phyloP scores from a whole-genome alignment of 164 flowering plant species.

The Vitis rupestris region DNA sequence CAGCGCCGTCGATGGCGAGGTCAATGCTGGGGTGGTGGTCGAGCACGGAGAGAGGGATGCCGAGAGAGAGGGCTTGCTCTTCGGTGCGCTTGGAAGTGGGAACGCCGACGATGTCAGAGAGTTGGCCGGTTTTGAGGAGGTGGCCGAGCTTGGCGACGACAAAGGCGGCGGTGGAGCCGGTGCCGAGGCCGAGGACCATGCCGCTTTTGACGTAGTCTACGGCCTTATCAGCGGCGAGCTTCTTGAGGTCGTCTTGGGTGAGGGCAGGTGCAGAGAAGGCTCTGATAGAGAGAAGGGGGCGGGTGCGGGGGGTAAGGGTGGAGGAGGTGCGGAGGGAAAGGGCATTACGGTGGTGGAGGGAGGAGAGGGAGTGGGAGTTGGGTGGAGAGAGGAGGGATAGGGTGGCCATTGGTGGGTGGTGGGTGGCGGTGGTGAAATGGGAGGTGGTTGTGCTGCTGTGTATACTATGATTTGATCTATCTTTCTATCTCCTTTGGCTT shows the following conservation, averaged over 20 bases:
- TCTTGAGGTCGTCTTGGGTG: constrained; percentile 81
- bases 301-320: constrained; percentile 6
- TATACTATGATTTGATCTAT: too few species aligned
- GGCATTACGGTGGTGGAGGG: constrained; percentile 25
- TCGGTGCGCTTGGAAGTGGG: constrained; percentile 60
- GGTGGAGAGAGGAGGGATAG: constrained; percentile 27
- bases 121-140: constrained; percentile 46
- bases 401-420: constrained; percentile 28
- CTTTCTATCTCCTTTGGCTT: too few species aligned
- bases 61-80: constrained; percentile 44
- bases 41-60: constrained; percentile 42
- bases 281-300: constrained; percentile 26
- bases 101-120: constrained; percentile 51
- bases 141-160: constrained; percentile 70
- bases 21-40: constrained; percentile 41
- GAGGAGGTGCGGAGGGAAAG: constrained; percentile 10
- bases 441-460: not conserved
- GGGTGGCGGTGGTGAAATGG: not conserved
- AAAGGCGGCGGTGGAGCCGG: constrained; percentile 92
- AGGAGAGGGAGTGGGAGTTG: constrained; percentile 16
- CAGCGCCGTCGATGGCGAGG: constrained; percentile 63
- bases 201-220: constrained; percentile 74
- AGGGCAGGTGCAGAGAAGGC: constrained; percentile 48
- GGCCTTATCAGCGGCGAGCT: constrained; percentile 83
- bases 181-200: constrained; percentile 89